Base-by-base conservation (phyloP, 495 filamentous ascomycete species). In the Penicillium lividum region DNA sequence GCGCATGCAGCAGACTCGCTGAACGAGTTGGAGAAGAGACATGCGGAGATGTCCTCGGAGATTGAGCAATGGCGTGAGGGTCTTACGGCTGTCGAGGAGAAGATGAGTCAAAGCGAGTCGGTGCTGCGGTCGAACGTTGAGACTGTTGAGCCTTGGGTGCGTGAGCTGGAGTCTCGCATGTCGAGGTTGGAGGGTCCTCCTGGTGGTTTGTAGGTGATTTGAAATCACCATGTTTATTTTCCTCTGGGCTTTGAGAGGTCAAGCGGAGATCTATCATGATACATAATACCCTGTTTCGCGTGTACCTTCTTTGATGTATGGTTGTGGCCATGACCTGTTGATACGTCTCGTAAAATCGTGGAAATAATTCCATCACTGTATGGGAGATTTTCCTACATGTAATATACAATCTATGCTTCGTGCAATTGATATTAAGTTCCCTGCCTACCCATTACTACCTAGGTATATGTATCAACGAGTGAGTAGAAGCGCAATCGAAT, bases 61-160 rank as follows among this genome's bases (percentile, higher is more conserved):
- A 87, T 98, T 40, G 84, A 84, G 71, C 84, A 86, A 66, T 98
- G 95, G 95, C 84, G 84, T 49, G 89, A 91, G 61, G 90, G 89
- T 0, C 70, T 98, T 25, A 83, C 85, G 55, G 90, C 85, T 64
- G 84, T 97, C 16, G 93, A 97, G 73, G 74, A 74, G 48, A 84
- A 86, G 46, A 84, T 97, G 67, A 75, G 74, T 31, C 80, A 87
- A 48, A 86, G 86, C 11, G 86, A 90, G 67, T 77, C 79, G 25
- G 79, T 84, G n/a, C 84, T 93, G 72, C 81, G 80, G 59, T 80
- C 77, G 31, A 98, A 98, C 70, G 86, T 92, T 67, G 85, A 86
- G 51, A 80, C 88, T 16, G 86, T 98, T 38, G 88, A 92, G 60
- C 85, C 82, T 44, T 97, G 93, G 93, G 91, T 98, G 15, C 89